Evolutionary conservation across 495 filamentous ascomycete genomes (phyloP), one percentile per base, ranked within the genome.

Genomic region (Lasiosphaeria hispida): DNA sequence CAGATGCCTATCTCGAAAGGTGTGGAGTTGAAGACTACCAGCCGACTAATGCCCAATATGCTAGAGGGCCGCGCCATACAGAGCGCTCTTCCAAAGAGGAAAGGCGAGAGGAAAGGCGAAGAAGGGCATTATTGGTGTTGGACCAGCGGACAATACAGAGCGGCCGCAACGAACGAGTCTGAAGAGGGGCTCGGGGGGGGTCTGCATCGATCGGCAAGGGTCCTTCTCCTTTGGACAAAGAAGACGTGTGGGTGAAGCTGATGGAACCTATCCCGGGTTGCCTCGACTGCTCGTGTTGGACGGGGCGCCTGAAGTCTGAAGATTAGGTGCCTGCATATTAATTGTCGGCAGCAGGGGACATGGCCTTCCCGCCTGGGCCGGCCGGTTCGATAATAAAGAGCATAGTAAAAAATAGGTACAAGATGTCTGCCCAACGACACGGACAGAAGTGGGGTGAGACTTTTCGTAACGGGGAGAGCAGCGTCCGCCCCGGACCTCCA

Each of bases 141-240:
- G 38, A 3, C 18, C 37, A 14, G 18, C 5, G 35, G 23, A n/a
- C n/a, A 10, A 39, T 18, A 53, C 7, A 30, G 23, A 30, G 23
- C 23, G 23, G 23, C 42, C 14, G 42, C 48, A 19, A 34, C 18
- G 18, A 44, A 48, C 19, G 40, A 9, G 14, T 15, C 18, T 43
- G 37, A 19, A 30, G 30, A 35, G 17, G 10, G 48, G 18, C 34
- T 37, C 48, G 37, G 37, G 30, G n/a, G 11, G 39, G 15, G 45
- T 13, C 33, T 53, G 59, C 54, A 43, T 58, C 59, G 59, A 62
- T 62, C 59, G 49, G 44, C 59, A 57, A 43, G 40, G 33, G 38
- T 53, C 52, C 52, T 55, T 37, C 53, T 56, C 23, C n/a, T 60
- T 55, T 51, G 33, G 49, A 17, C 36, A 14, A 30, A 2, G 23